These are phyloP conservation scores for Endothia cerciana DNA, from an alignment of 2,329 filamentous ascomycete species.

Conservation along the genomic window DNA sequence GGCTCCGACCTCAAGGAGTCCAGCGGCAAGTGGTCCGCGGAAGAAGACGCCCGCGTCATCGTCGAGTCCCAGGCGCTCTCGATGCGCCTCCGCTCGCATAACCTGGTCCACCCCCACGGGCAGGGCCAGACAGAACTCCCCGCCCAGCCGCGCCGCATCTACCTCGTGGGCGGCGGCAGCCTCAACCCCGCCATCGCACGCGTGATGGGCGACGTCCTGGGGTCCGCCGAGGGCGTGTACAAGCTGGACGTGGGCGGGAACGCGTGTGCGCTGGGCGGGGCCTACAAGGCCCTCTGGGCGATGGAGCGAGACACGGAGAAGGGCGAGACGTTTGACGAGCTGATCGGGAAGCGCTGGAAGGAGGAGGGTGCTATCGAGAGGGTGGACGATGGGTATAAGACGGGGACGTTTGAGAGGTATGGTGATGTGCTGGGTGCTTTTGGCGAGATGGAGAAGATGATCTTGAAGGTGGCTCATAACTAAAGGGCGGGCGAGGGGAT, in stretches of 20 bases:
- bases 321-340: constrained; percentile 82
- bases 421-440: constrained; percentile 77
- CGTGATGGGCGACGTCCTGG: constrained; percentile 85
- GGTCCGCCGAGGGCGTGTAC: constrained; percentile 87
- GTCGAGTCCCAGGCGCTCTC: constrained; percentile 95
- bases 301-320: constrained; percentile 63
- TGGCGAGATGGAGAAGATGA: constrained; percentile 70
- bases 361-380: constrained; percentile 82
- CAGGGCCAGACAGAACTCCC: constrained; percentile 56
- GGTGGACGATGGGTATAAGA: constrained; percentile 79
- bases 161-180: constrained; percentile 91
- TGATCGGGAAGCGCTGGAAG: constrained; percentile 82
- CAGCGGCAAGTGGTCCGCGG: constrained; percentile 51
- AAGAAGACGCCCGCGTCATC: constrained; percentile 81
- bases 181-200: constrained; percentile 87
- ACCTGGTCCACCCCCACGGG: constrained; percentile 66
- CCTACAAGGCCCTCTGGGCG: constrained; percentile 96
- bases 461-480: constrained; percentile 54
- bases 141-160: constrained; percentile 84
- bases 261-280: constrained; percentile 89
- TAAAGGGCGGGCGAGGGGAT: constrained; percentile 25
- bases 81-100: constrained; percentile 81
- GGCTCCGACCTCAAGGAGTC: constrained; percentile 52
- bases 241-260: constrained; percentile 93
- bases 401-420: constrained; percentile 77